Base-by-base conservation (phyloP, 306 rosid genomes). In the Ammopiptanthus mongolicus region DNA sequence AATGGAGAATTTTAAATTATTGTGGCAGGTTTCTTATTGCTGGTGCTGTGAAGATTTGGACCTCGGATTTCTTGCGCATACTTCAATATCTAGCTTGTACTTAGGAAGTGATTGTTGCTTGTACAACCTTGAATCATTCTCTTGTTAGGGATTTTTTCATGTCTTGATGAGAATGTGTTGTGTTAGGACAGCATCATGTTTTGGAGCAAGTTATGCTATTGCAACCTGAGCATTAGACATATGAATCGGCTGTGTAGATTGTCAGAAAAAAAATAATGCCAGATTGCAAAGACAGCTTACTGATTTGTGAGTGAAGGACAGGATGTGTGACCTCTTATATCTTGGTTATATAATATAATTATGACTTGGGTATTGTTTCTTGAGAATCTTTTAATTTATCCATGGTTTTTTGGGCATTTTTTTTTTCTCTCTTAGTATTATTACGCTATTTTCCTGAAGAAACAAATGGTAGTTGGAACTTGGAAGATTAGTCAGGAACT, bases 121-220 rank as follows among this genome's bases (percentile, higher is more conserved):
- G 90, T 67, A 74, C 71, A 44, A 80, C 82, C 82, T 57, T 62
- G 67, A 74, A 61, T 60, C 71, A 59, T 47, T 68, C 69, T 64
- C 67, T 46, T 62, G 50, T 48, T 62, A 23, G 73, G 78, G 69
- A 17, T 10, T 57, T 83, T 72, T 71, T n/a, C 12, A 56, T 78
- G 69, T 57, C 2, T 48, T 78, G 78, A 70, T 69, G 72, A 81
- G 78, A 63, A 53, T 65, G 36, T 56, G 51, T 74, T 61, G 29
- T 63, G 50, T 64, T 76, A 61, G 63, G 68, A 74, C 71, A 71
- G 39, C 59, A 2, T 73, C 48, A 36, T 75, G 76, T 77, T 77
- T 41, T 39, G 66, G 74, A 62, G 63, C 80, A 61, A 56, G 29
- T 69, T 50, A 69, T 61, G 69, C 51, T 46, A 56, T 48, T 73